These are phyloP conservation scores for Trypanosoma brucei DNA, from an alignment of 208 protist species.

Conservation along the genomic window DNA sequence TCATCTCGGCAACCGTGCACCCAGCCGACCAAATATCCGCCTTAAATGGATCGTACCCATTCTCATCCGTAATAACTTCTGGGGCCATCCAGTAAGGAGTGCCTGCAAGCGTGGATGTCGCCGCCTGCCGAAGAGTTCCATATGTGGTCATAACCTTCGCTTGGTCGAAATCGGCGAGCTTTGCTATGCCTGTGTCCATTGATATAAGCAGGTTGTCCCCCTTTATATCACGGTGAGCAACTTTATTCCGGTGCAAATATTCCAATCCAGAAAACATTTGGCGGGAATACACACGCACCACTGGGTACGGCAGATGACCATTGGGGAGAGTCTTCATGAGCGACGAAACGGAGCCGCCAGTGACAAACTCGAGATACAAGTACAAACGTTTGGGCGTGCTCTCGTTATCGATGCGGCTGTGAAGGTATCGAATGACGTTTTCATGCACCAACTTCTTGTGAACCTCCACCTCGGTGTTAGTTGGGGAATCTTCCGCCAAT, in stretches of 20 bases:
- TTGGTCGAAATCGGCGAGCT: slow-evolving; percentile 98
- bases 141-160: slow-evolving; percentile 91
- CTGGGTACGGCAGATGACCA: slow-evolving; percentile 62
- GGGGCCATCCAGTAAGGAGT: slow-evolving; percentile 91
- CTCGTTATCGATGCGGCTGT: slow-evolving; percentile 74
- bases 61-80: slow-evolving; percentile 88
- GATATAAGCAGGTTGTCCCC: slow-evolving; percentile 91
- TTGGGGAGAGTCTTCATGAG: slow-evolving; percentile 86
- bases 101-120: slow-evolving; percentile 83
- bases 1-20: slow-evolving; percentile 89
- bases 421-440: slow-evolving; percentile 90
- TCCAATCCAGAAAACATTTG: slow-evolving; percentile 87
- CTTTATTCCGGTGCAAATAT: slow-evolving; percentile 85
- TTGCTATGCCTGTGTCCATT: slow-evolving; percentile 92
- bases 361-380: slow-evolving; percentile 91
- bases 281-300: slow-evolving; percentile 77
- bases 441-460: slow-evolving; percentile 86
- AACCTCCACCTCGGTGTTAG: slow-evolving; percentile 88
- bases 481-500: slow-evolving; percentile 73
- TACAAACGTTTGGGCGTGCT: slow-evolving; percentile 81
- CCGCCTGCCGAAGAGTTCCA: slow-evolving; percentile 75
- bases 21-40: slow-evolving; percentile 90
- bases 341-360: slow-evolving; percentile 85
- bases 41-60: slow-evolving; percentile 88
- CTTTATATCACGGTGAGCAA: slow-evolving; percentile 90